A percentile compares a stretch with the other conserved stretches of the same genome.
phyloP scores from a whole-genome alignment of 139 green algal genomes.

The Marvania coccoides region DNA sequence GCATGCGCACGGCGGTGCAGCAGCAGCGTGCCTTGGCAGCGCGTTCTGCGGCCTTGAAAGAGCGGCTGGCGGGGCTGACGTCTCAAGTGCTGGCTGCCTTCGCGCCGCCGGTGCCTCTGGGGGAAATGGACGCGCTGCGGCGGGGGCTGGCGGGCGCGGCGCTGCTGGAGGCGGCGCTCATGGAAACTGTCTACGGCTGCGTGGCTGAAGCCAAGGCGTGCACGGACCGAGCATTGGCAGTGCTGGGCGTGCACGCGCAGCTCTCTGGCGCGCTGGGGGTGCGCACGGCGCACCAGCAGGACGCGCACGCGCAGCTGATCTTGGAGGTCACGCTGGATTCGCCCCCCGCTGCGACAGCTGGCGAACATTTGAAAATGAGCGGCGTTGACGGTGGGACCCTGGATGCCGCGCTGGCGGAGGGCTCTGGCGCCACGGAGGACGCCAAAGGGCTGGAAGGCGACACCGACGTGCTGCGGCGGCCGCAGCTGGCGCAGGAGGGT shows the following conservation, averaged over 20 bases:
- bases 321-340: constrained; percentile 12
- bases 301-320: constrained; percentile 78
- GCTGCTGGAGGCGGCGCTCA: constrained; percentile 44
- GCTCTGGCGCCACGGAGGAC: neutral
- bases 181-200: constrained; percentile 49
- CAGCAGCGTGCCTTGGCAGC: constrained; percentile 58
- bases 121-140: constrained; percentile 12
- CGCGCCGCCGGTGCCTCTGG: neutral
- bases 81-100: neutral
- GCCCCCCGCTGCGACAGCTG: neutral
- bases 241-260: constrained; percentile 45
- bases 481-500: neutral
- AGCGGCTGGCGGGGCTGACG: constrained; percentile 16
- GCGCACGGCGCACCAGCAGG: constrained; percentile 78
- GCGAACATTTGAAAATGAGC: neutral
- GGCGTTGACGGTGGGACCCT: neutral
- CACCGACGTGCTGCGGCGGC: constrained; percentile 13
- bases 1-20: constrained; percentile 25
- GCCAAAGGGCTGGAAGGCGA: constrained; percentile 7
- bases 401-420: neutral
- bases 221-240: constrained; percentile 30
- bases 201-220: constrained; percentile 29
- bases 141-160: constrained; percentile 13
- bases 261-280: constrained; percentile 67
- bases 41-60: constrained; percentile 36